phyloP scores from a whole-genome alignment of 1,139 yeast species.

The Kluyveromyces sp. region DNA sequence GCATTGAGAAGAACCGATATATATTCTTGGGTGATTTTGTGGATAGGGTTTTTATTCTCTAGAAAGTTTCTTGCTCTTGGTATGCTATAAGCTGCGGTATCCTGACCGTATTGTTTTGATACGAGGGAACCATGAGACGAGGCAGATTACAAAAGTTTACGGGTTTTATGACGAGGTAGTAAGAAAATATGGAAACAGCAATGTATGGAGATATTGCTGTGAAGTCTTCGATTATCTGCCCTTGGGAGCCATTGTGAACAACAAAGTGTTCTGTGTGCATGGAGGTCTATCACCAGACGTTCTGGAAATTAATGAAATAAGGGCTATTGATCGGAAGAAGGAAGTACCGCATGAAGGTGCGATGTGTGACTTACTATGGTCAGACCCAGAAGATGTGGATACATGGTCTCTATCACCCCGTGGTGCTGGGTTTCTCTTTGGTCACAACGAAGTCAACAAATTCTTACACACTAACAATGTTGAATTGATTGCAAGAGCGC shows the following conservation, averaged over 20 bases:
- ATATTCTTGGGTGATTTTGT: constrained; percentile 64
- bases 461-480: constrained; percentile 76
- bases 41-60: constrained; percentile 96
- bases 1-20: constrained; percentile 57
- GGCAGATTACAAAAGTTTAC: constrained; percentile 95
- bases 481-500: constrained; percentile 90
- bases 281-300: constrained; percentile 96
- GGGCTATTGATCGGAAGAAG: constrained; percentile 79
- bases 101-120: constrained; percentile 90
- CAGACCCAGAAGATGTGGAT: constrained; percentile 93
- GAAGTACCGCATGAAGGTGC: constrained; percentile 99
- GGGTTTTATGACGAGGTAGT: constrained; percentile 98
- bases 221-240: constrained; percentile 90
- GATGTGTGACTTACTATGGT: constrained; percentile 96
- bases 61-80: constrained; percentile 70
- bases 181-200: constrained; percentile 90
- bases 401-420: constrained; percentile 98
- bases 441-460: constrained; percentile 77
- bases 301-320: constrained; percentile 79
- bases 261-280: constrained; percentile 80
- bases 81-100: constrained; percentile 83
- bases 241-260: constrained; percentile 77
- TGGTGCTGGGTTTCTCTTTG: constrained; percentile 96
- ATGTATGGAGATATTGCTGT: constrained; percentile 79
- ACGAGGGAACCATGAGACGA: constrained; percentile 94